These are phyloP conservation scores for Drechslerella stenobrocha DNA, from an alignment of 2,329 filamentous ascomycete genomes.

Conservation along the genomic window DNA sequence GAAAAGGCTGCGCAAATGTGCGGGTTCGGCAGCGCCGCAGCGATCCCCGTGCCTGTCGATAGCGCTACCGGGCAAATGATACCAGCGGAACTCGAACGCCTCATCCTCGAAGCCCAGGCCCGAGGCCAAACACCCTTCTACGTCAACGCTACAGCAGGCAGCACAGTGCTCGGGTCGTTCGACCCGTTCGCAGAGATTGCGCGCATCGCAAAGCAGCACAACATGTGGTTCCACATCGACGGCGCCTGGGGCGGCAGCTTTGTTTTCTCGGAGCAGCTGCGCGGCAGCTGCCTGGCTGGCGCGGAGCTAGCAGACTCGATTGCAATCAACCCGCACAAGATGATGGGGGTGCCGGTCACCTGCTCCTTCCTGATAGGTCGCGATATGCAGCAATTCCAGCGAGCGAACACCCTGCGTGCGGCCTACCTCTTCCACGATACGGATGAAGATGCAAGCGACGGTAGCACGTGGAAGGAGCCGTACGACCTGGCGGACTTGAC, in stretches of 20 bases:
- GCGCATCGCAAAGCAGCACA: conserved; percentile 69
- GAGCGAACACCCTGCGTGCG: conserved; percentile 81
- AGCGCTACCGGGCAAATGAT: conserved; percentile 49
- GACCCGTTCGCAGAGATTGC: conserved; percentile 75
- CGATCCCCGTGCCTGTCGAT: conserved; percentile 76
- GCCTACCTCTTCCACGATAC: conserved; percentile 78
- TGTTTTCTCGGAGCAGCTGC: conserved; percentile 71
- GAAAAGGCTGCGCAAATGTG: conserved; percentile 92
- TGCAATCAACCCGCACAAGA: conserved; percentile 94
- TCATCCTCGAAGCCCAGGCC: conserved; percentile 65
- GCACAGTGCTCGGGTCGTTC: conserved; percentile 86
- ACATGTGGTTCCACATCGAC: conserved; percentile 91
- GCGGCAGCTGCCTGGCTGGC: conserved; percentile 66
- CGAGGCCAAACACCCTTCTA: conserved; percentile 83
- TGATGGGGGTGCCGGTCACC: conserved; percentile 87
- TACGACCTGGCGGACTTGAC: conserved; percentile 93
- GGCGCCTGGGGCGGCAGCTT: conserved; percentile 87
- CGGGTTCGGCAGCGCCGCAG: conserved; percentile 75
- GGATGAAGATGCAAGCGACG: conserved; percentile 56
- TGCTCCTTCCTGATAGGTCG: conserved; percentile 83
- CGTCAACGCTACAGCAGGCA: conserved; percentile 93
- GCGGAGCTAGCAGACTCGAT: conserved; percentile 75
- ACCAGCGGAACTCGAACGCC: conserved; percentile 65
- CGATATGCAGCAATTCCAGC: conserved; percentile 76
- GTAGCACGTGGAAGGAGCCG: conserved; percentile 60